phyloP scores from a whole-genome alignment of 352 stramenopile genomes.

The Thraustotheca clavata region DNA sequence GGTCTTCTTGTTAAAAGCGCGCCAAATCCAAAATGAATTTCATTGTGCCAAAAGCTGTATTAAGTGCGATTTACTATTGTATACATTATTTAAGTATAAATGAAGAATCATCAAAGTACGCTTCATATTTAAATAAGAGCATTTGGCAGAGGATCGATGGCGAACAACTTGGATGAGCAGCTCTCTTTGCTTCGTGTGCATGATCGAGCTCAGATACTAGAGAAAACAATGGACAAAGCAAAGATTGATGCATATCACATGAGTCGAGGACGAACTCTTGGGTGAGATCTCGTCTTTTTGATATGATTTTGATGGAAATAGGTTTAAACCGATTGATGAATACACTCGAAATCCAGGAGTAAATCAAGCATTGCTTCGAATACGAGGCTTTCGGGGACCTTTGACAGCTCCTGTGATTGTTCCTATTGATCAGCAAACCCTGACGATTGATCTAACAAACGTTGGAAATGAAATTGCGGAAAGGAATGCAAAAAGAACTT shows the following conservation, averaged over 20 bases:
- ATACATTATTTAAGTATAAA: no score
- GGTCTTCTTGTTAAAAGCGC: no score
- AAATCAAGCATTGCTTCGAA: not conserved
- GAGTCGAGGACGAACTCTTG: not conserved
- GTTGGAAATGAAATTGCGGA: conserved; percentile 1
- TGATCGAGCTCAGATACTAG: conserved; percentile 2
- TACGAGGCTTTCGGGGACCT: not conserved
- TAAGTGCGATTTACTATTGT: no score
- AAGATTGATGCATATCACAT: conserved; percentile 18
- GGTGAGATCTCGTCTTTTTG: not conserved
- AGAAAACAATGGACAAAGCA: conserved; percentile 9
- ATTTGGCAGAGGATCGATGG: not conserved
- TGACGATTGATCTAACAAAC: not conserved
- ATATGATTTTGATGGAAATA: not conserved
- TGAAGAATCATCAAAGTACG: not conserved
- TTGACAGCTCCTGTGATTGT: not conserved
- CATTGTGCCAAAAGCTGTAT: no score
- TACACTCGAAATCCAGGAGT: conserved; percentile 5
- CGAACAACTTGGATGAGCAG: conserved; percentile 11
- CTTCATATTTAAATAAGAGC: not conserved
- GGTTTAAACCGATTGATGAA: conserved; percentile 1
- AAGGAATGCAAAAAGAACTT: conserved; percentile 1
- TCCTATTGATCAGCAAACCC: not conserved
- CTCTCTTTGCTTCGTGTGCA: not conserved
- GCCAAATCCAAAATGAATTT: no score